Evolutionary conservation across 805 yeast species (phyloP), one percentile per base, ranked within the genome.

Genomic region (Myxozyma geophila): DNA sequence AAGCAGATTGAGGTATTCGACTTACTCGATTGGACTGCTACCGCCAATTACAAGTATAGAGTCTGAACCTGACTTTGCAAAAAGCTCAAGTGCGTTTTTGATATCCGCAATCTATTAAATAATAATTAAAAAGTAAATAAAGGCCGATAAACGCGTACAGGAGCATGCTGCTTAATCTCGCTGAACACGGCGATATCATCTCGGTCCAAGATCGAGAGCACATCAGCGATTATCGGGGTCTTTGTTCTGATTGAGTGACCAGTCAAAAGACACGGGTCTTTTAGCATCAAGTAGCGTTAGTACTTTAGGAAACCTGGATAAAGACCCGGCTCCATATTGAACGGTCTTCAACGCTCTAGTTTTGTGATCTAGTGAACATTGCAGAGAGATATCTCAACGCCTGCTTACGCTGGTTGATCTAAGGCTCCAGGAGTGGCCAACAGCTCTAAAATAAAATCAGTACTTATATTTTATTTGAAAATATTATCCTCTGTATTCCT

Each of bases 11-110:
- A 43, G 21, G 5, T 28, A 28, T 28, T 28, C 28, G 5, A 21
- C 60, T 7, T 41, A 58, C 56, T 58, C 56, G 12, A 51, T 51
- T n/a, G 61, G 61, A 44, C 61, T 58, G 1, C 61, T 52, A 12
- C 61, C 61, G 13, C 56, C 61, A 28, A 58, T 39, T 10, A 46
- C 56, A 39, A 58, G 35, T 2, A 58, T 43, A 23, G 56, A 7
- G 21, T 58, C 52, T 3, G 56, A 28, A 15, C 49, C 39, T 8
- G 41, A n/a, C 12, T 44, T 35, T 36, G 23, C 17, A 17, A 51
- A 49, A 23, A 51, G n/a, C 4, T 4, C 15, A 5, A 35, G 15
- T 3, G 56, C 61, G 8, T 43, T 54, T 13, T 21, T 13, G 43
- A 58, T 41, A 43, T 50, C 50, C 2, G 43, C 55, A 47, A 55